Conservation (phyloP, 805 yeast species). For the Priceomyces melissophilus region DNA sequence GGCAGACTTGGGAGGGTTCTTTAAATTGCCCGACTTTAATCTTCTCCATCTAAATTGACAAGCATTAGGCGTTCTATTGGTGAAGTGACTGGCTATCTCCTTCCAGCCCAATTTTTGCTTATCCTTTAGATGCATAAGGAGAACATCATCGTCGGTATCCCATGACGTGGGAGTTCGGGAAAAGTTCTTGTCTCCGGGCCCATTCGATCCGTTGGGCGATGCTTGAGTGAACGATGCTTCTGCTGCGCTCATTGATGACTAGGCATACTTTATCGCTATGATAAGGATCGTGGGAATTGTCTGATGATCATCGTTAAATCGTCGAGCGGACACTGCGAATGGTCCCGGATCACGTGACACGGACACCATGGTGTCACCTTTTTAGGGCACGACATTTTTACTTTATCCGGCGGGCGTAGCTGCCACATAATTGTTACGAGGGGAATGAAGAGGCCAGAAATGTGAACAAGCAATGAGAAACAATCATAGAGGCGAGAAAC, state of each 20-base stretch:
- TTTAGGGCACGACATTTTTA: too few species aligned
- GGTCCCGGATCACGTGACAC: too few species aligned
- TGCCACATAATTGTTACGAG: too few species aligned
- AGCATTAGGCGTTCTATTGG: conserved; percentile 45
- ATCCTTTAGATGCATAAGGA: conserved; percentile 45
- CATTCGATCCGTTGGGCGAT: conserved; percentile 1
- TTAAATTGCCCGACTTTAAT: conserved; percentile 41
- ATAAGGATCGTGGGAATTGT: not conserved
- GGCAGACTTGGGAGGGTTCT: conserved; percentile 42
- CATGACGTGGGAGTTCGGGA: conserved; percentile 45
- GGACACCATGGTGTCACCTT: too few species aligned
- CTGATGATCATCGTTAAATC: conserved; percentile 4
- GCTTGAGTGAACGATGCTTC: conserved; percentile 2
- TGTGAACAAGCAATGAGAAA: too few species aligned
- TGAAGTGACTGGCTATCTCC: conserved; percentile 42
- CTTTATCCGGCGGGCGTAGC: too few species aligned
- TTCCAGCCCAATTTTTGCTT: conserved; percentile 47
- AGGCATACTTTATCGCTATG: conserved; percentile 3
- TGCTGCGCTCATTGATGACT: conserved; percentile 2
- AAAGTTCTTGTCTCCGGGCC: conserved; percentile 19
- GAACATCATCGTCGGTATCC: conserved; percentile 46
- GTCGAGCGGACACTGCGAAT: not conserved
- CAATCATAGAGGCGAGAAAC: too few species aligned
- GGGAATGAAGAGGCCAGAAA: too few species aligned
- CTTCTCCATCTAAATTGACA: conserved; percentile 48